These are phyloP conservation scores for Steccherinum ochraceum DNA, from an alignment of 768 basidiomycete genomes.

Conservation along the genomic window DNA sequence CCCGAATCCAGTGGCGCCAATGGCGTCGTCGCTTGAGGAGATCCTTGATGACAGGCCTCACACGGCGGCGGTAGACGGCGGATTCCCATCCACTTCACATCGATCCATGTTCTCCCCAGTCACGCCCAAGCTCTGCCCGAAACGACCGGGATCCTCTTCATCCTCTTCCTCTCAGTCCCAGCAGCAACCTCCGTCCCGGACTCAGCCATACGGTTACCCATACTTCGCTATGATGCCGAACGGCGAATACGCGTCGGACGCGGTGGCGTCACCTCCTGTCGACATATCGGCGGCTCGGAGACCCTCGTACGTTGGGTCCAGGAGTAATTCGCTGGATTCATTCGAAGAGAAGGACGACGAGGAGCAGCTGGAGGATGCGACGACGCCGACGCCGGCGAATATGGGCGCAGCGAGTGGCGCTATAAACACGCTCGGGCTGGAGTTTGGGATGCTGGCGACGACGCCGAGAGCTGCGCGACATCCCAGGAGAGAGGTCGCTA, in stretches of 20 bases:
- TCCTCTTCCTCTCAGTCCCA: too few relatives aligned
- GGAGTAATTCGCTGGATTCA: background rate
- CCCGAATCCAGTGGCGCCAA: background rate
- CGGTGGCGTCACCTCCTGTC: background rate
- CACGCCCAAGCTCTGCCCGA: background rate
- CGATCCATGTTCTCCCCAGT: conserved; percentile 1
- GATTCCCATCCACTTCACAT: background rate
- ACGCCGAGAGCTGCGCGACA: too few relatives aligned
- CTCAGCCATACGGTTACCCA: conserved; percentile 21
- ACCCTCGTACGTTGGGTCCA: background rate
- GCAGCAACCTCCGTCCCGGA: too few relatives aligned
- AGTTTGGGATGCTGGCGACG: too few relatives aligned
- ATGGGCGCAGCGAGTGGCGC: too few relatives aligned
- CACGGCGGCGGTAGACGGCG: background rate
- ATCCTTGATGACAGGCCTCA: background rate
- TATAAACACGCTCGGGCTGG: background rate
- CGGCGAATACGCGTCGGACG: background rate
- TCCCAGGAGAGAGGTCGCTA: too few relatives aligned
- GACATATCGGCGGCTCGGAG: background rate
- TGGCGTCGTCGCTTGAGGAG: too few relatives aligned
- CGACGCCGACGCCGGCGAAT: background rate
- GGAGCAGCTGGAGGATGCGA: background rate
- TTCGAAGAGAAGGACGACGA: background rate
- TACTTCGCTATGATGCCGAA: conserved; percentile 16
- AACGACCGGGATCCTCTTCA: background rate